Evolutionary conservation across 2,329 filamentous ascomycete species (phyloP).

Genomic region (Fusarium cyanostomum): DNA sequence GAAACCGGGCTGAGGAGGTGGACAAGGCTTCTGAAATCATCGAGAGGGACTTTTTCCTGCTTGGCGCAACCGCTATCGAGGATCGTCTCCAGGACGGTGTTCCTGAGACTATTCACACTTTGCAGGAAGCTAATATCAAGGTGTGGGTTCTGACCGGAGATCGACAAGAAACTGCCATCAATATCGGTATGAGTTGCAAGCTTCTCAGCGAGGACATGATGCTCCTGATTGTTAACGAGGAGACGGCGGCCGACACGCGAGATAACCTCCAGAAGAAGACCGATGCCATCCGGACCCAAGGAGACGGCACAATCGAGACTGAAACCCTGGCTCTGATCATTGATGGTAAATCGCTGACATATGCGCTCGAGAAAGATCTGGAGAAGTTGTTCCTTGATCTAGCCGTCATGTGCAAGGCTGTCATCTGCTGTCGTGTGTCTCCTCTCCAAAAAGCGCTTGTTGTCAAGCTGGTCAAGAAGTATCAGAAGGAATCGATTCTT

Average conservation of each 20-base stretch:
- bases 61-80: constrained; percentile 97
- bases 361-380: constrained; percentile 89
- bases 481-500: constrained; percentile 87
- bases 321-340: constrained; percentile 93
- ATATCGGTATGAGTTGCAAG: constrained; percentile 99
- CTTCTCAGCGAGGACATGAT: constrained; percentile 99
- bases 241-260: constrained; percentile 78
- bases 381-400: constrained; percentile 94
- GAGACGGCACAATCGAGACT: constrained; percentile 77
- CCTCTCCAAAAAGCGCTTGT: constrained; percentile 97
- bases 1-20: constrained; percentile 91
- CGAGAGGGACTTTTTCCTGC: constrained; percentile 88
- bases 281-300: constrained; percentile 86
- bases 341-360: constrained; percentile 95
- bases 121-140: constrained; percentile 97
- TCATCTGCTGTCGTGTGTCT: constrained; percentile 97
- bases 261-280: constrained; percentile 95
- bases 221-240: constrained; percentile 94
- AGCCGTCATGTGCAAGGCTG: constrained; percentile 96
- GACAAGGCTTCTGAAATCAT: constrained; percentile 98
- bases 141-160: constrained; percentile 98
- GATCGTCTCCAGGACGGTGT: constrained; percentile 97
- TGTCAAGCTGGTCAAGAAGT: constrained; percentile 96
- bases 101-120: constrained; percentile 95
- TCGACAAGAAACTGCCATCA: constrained; percentile 98